These are phyloP conservation scores for Elongisporangium undulatum DNA, from an alignment of 352 stramenopile genomes.

Conservation along the genomic window DNA sequence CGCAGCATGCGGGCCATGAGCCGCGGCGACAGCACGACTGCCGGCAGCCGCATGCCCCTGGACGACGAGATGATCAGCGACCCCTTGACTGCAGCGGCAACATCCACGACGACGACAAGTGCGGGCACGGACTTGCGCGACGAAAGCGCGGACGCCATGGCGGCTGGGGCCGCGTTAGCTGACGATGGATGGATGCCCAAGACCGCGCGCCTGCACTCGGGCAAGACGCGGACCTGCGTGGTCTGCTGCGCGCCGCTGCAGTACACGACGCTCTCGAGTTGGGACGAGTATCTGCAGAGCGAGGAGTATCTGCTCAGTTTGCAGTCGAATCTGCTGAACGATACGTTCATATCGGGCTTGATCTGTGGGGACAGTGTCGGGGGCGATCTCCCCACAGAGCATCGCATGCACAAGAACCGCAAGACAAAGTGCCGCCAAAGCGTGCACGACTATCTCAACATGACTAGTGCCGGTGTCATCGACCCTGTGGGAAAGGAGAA, in stretches of 20 bases:
- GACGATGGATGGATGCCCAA: constrained; percentile 85
- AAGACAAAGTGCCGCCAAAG: constrained; percentile 80
- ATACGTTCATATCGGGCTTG: constrained; percentile 72
- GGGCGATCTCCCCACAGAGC: constrained; percentile 76
- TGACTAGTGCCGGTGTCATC: constrained; percentile 77
- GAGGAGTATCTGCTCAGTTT: constrained; percentile 65
- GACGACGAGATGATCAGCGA: neutral
- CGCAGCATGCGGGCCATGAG: constrained; percentile 10
- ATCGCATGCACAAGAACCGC: constrained; percentile 84
- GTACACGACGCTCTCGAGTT: constrained; percentile 60
- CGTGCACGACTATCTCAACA: constrained; percentile 74
- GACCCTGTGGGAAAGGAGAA: constrained; percentile 73
- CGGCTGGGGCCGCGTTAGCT: constrained; percentile 1
- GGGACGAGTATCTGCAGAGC: constrained; percentile 84
- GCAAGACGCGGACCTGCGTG: constrained; percentile 67
- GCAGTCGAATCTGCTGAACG: constrained; percentile 71
- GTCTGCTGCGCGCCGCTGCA: constrained; percentile 77
- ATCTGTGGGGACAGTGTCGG: constrained; percentile 71
- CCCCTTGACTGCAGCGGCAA: neutral
- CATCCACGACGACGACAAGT: constrained; percentile 1
- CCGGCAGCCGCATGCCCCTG: neutral
- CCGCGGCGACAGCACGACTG: constrained; percentile 1
- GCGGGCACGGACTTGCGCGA: constrained; percentile 5
- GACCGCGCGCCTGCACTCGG: constrained; percentile 68
- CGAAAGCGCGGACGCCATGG: constrained; percentile 1